A percentile compares a stretch with the other conserved stretches of the same genome.
These are phyloP conservation scores for Candida mattraensis DNA, from an alignment of 805 yeast genomes.

Conservation along the genomic window DNA sequence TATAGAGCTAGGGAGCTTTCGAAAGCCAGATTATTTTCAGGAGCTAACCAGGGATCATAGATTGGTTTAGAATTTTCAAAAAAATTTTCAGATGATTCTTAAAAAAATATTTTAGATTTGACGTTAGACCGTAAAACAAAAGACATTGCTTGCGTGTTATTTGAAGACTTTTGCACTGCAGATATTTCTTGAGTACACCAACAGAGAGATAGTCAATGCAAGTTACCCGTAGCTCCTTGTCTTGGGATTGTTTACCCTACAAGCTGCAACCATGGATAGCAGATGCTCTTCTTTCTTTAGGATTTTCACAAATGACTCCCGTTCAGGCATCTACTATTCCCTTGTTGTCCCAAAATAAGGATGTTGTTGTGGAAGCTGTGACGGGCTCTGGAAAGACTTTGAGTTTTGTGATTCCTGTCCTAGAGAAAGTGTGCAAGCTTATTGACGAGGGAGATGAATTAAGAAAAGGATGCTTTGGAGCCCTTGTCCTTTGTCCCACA, in stretches of 20 bases:
- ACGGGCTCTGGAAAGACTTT: conserved; percentile 98
- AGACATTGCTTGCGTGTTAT: no score
- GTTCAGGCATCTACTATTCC: conserved; percentile 97
- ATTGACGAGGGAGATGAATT: conserved; percentile 31
- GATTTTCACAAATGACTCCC: conserved; percentile 86
- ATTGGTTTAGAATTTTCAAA: no score
- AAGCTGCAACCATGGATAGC: conserved; percentile 66
- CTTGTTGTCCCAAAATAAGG: conserved; percentile 76
- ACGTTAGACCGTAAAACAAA: no score
- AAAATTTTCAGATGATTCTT: no score
- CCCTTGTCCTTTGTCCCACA: conserved; percentile 72
- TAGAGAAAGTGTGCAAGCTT: conserved; percentile 57
- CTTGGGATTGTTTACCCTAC: conserved; percentile 59
- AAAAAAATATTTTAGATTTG: no score
- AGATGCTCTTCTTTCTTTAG: conserved; percentile 72
- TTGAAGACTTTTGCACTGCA: no score
- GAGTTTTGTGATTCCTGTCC: conserved; percentile 81
- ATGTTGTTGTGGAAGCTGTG: conserved; percentile 95
- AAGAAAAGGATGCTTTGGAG: conserved; percentile 66
- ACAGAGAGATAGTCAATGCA: no score
- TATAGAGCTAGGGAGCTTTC: no score
- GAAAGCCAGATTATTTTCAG: no score
- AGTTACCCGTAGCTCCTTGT: no score
- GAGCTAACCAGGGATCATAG: no score
- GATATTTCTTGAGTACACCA: no score